These are phyloP conservation scores for Stemphylium beticola DNA, from an alignment of 2,329 filamentous ascomycete species.

Conservation along the genomic window DNA sequence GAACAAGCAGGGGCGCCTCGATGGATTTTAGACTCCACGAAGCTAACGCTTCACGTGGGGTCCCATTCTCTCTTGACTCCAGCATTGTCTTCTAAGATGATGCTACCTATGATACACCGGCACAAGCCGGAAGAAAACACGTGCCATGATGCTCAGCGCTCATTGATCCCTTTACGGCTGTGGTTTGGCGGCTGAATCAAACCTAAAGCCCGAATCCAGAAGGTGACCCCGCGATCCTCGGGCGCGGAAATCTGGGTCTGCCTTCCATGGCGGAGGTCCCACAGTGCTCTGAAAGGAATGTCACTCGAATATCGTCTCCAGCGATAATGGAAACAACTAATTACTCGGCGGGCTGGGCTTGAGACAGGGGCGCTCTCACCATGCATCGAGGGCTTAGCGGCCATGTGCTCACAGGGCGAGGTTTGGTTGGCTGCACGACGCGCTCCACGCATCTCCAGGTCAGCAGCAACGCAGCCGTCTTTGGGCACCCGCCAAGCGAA, in stretches of 20 bases:
- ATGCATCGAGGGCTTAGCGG: conserved; percentile 3
- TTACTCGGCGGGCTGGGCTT: conserved; percentile 6
- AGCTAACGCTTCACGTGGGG: too few relatives aligned
- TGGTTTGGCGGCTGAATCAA: background rate
- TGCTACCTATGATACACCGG: background rate
- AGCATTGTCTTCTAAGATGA: too few relatives aligned
- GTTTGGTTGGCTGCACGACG: conserved; percentile 14
- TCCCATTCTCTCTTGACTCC: too few relatives aligned
- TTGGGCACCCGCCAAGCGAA: conserved; percentile 18
- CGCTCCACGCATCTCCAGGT: conserved; percentile 1
- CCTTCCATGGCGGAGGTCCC: conserved; percentile 10
- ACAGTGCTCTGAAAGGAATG: conserved; percentile 5
- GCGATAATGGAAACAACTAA: conserved; percentile 10
- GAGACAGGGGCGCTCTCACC: conserved; percentile 10
- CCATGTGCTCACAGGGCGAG: conserved; percentile 8
- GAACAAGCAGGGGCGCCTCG: background rate
- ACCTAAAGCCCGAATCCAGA: conserved; percentile 7
- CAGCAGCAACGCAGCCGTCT: conserved; percentile 12
- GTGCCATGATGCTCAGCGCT: conserved; percentile 10
- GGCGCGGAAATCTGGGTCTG: conserved; percentile 5
- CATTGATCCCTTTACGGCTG: conserved; percentile 9
- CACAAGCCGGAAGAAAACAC: conserved; percentile 8
- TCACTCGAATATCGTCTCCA: conserved; percentile 2
- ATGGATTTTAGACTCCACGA: background rate
- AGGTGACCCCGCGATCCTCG: conserved; percentile 17